Conservation (phyloP, 1,139 yeast species). For the Candida glucosophila region DNA sequence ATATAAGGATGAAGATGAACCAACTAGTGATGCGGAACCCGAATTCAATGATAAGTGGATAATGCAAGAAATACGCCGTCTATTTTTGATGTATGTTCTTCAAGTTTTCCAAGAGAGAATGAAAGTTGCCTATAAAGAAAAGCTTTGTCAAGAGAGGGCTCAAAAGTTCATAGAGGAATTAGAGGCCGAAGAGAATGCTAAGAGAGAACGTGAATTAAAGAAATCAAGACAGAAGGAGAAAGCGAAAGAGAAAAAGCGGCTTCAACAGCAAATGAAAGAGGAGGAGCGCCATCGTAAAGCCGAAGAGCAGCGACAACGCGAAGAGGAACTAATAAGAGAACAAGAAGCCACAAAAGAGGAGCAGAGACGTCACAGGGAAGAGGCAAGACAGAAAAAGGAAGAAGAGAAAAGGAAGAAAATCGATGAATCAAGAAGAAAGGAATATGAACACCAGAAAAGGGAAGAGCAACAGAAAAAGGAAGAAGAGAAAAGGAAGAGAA, state of each 20-base stretch:
- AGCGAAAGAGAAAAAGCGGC: constrained; percentile 68
- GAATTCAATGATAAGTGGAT: constrained; percentile 57
- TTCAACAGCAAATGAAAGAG: constrained; percentile 64
- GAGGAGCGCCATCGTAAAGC: constrained; percentile 59
- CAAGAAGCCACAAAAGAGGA: constrained; percentile 36
- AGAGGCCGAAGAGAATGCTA: constrained; percentile 65
- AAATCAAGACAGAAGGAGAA: constrained; percentile 67
- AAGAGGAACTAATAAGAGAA: constrained; percentile 23
- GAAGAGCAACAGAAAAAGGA: constrained; percentile 42
- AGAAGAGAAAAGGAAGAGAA: constrained; percentile 34
- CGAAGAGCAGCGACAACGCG: constrained; percentile 38
- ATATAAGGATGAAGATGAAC: constrained; percentile 22
- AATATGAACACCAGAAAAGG: constrained; percentile 35
- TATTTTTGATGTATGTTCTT: constrained; percentile 67
- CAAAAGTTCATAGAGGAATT: constrained; percentile 67
- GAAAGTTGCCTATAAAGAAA: constrained; percentile 63
- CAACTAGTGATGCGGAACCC: constrained; percentile 28
- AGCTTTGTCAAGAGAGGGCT: constrained; percentile 66
- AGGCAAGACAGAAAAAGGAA: constrained; percentile 39
- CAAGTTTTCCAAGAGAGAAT: constrained; percentile 66
- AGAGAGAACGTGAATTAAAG: constrained; percentile 65
- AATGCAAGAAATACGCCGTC: constrained; percentile 66
- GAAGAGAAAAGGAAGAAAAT: constrained; percentile 43
- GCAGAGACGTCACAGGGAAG: constrained; percentile 39
- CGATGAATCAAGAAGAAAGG: constrained; percentile 34